phyloP scores from a whole-genome alignment of 257 asterid species.

The Scutellaria galericulata region DNA sequence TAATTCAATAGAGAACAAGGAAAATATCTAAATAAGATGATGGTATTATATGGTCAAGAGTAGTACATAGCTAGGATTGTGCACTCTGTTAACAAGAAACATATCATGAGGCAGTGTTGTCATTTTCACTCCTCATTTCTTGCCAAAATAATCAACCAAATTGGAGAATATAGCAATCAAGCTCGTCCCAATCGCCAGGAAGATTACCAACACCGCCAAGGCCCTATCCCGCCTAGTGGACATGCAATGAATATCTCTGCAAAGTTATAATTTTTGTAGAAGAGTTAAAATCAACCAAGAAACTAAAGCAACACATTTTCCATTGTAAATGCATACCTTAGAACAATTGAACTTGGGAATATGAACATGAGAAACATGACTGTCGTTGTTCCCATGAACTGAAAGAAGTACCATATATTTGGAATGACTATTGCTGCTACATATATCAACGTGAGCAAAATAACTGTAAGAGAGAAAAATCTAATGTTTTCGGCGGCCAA shows the following conservation, averaged over 20 bases:
- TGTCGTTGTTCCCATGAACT: conserved; percentile 92
- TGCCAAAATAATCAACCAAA: conserved; percentile 45
- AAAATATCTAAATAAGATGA: too few relatives aligned
- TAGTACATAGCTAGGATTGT: too few relatives aligned
- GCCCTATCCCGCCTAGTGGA: conserved; percentile 63
- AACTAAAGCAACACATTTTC: too few relatives aligned
- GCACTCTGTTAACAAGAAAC: too few relatives aligned
- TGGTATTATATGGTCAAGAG: too few relatives aligned
- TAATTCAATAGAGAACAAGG: too few relatives aligned
- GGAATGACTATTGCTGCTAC: conserved; percentile 79
- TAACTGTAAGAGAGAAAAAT: conserved; percentile 61
- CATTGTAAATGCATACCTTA: conserved; percentile 52
- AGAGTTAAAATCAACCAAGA: not conserved
- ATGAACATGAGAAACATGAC: conserved; percentile 94
- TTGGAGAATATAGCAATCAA: conserved; percentile 75
- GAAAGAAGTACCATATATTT: conserved; percentile 95
- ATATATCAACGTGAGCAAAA: conserved; percentile 63
- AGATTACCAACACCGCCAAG: conserved; percentile 70
- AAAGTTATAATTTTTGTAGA: conserved; percentile 2
- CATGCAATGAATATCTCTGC: conserved; percentile 76
- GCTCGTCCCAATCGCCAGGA: conserved; percentile 84
- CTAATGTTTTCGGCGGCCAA: conserved; percentile 43
- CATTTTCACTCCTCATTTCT: conserved; percentile 32
- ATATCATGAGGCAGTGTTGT: not conserved
- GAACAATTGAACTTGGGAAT: conserved; percentile 89